Evolutionary conservation across 805 yeast species (phyloP), one percentile per base, ranked within the genome.

Genomic region (Scheffersomyces ergatensis): DNA sequence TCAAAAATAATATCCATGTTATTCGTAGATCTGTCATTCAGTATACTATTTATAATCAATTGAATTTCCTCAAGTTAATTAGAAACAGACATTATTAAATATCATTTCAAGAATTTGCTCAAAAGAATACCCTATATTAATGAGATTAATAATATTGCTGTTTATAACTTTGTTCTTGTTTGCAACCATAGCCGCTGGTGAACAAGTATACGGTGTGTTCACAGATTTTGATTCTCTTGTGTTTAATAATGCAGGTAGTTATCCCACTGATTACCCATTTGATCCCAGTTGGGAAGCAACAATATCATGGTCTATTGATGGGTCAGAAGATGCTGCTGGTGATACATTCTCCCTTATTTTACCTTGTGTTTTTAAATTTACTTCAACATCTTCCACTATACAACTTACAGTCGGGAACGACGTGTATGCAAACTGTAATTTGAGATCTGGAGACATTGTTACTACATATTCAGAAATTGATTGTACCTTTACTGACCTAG

Each of bases 301-400:
- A 1, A 25, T 60, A 7, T 38, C 41, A 3, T 60, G 65, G 65
- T 16, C 25, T 3, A 47, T 60, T 16, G 19, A 36, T 8, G 53
- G 55, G 14, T 5, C 42, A 7, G 33, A 40, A 3, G 47, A 50
- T 3, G 11, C 16, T 1, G 32, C 65, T 0, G 62, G 61, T 27
- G 67, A 62, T 39, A 57, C 60, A 7, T 60, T 62, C 29, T 39
- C 51, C 8, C 51, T 62, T 35, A 36, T 37, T 20, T 33, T 62
- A 42, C 64, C 63, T 3, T 53, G 60, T 43, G 60, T 53, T 14
- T 61, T 47, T 40, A 56, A 56, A 36, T 53, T 58, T 40, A 54
- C 57, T 5, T 34, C 51, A 5, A 24, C 48, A 7, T 19, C 40
- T 12, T 7, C 43, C 21, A 20, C 46, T 3, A 37, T 60, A 8